phyloP scores from a whole-genome alignment of 2,329 filamentous ascomycete species.

The Fusarium continuum region DNA sequence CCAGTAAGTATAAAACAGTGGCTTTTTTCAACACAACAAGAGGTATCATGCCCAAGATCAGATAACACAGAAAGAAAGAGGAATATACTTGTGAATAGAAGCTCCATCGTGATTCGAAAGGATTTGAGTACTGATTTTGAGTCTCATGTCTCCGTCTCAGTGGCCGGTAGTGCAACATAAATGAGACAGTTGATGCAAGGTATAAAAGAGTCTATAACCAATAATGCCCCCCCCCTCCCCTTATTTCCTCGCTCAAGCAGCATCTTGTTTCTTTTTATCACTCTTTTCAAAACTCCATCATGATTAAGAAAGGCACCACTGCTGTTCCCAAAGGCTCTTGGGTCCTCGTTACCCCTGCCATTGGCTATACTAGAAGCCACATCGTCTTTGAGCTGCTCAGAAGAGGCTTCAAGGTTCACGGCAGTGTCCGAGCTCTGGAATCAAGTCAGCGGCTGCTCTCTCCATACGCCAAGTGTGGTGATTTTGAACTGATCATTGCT shows the following conservation, averaged over 20 bases:
- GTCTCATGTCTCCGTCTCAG: background rate
- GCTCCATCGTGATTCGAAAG: background rate
- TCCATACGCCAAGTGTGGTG: background rate
- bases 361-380: slow-evolving; percentile 28
- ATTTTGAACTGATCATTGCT: slow-evolving; percentile 22
- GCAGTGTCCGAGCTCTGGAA: slow-evolving; percentile 18
- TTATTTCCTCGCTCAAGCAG: too few species aligned
- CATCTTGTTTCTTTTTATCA: rapidly evolving
- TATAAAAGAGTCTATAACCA: background rate
- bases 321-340: slow-evolving; percentile 25
- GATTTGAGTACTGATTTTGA: background rate
- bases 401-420: slow-evolving; percentile 32
- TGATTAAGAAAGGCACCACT: background rate
- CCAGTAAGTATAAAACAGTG: too few species aligned
- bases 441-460: slow-evolving; percentile 23
- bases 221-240: background rate
- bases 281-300: background rate
- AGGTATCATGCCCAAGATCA: too few species aligned
- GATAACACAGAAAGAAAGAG: too few species aligned
- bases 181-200: background rate
- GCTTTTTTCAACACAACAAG: too few species aligned
- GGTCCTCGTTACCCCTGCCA: slow-evolving; percentile 31
- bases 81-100: background rate
- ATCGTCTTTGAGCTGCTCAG: slow-evolving; percentile 24
- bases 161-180: background rate